These are phyloP conservation scores for Apiospora rasikravindrae DNA, from an alignment of 2,329 filamentous ascomycete species.

Conservation along the genomic window DNA sequence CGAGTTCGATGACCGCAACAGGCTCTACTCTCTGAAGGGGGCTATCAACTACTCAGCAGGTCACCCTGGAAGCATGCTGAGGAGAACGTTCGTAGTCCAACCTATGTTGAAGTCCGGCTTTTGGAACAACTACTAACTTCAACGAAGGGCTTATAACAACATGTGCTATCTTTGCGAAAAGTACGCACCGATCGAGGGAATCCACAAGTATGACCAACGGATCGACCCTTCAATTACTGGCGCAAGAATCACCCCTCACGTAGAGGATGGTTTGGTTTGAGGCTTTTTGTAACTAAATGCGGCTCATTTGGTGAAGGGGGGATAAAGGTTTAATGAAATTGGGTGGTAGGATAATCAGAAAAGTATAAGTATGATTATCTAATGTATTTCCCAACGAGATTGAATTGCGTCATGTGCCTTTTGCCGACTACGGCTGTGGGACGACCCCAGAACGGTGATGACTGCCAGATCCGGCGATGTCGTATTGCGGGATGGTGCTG, in stretches of 20 bases:
- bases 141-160: slow-evolving; percentile 29
- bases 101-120: neutral
- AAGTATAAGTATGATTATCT: no score
- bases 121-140: neutral
- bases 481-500: neutral
- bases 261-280: neutral
- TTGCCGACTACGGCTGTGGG: no score
- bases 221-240: neutral
- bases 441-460: no score
- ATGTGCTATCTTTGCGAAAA: slow-evolving; percentile 30
- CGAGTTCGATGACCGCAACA: slow-evolving; percentile 32
- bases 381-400: no score
- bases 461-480: neutral
- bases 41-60: slow-evolving; percentile 25
- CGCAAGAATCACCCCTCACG: neutral
- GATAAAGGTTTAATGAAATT: no score
- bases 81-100: slow-evolving; percentile 18
- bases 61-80: slow-evolving; percentile 21
- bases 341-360: no score
- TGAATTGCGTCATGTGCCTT: no score
- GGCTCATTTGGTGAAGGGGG: no score
- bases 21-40: slow-evolving; percentile 28
- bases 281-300: no score
- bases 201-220: slow-evolving; percentile 25
- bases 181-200: slow-evolving; percentile 27